Conservation (phyloP, 1,284 basidiomycete species). For the Microbotryum saponariae region DNA sequence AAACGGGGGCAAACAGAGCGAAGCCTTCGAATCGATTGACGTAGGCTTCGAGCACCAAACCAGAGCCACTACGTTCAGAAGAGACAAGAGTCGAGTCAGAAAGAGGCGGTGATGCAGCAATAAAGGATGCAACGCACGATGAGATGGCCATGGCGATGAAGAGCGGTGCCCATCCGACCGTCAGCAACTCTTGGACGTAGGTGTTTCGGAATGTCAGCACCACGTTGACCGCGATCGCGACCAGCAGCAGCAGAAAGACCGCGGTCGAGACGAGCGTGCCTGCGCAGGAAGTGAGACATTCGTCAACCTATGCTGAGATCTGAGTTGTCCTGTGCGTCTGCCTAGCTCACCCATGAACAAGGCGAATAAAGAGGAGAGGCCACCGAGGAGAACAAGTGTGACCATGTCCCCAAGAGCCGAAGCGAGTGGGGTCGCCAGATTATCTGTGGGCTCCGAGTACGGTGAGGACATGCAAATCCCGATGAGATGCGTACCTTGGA, state of each 20-base stretch:
- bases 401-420: conserved; percentile 87
- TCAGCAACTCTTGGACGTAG: conserved; percentile 61
- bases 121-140: conserved; percentile 19
- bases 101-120: not conserved
- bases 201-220: conserved; percentile 55
- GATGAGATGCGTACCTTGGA: not conserved
- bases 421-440: conserved; percentile 89
- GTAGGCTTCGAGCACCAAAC: conserved; percentile 82
- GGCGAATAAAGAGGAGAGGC: conserved; percentile 37
- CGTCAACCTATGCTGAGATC: too few relatives aligned
- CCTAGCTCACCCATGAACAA: conserved; percentile 34
- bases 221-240: conserved; percentile 53
- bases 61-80: conserved; percentile 60
- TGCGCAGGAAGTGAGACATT: conserved; percentile 6
- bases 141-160: conserved; percentile 89
- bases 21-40: conserved; percentile 81
- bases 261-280: conserved; percentile 42
- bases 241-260: conserved; percentile 56
- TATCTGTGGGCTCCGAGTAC: conserved; percentile 52
- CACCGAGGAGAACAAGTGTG: conserved; percentile 51
- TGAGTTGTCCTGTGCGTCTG: too few relatives aligned
- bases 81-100: not conserved
- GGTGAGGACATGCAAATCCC: not conserved
- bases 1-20: conserved; percentile 77
- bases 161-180: conserved; percentile 80